Evolutionary conservation across 441 rosid species (phyloP), one percentile per base, ranked within the genome.

Genomic region (Biscutella laevigata): DNA sequence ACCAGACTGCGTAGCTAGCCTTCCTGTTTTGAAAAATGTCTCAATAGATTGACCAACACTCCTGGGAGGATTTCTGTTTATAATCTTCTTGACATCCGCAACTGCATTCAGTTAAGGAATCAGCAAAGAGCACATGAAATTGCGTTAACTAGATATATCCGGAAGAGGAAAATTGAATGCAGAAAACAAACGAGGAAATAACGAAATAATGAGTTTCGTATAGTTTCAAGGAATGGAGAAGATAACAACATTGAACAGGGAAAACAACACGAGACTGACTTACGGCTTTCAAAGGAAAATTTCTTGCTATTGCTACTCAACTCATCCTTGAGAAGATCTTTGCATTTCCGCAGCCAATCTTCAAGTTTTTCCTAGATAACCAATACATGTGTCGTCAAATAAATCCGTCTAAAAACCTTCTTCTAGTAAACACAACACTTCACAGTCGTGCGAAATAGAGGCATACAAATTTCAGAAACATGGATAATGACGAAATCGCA

Each of bases 321-420:
- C 70, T 73, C 94, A 7, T 88, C 96, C 70, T 70, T 73, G 64
- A 92, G 49, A 56, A 70, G 66, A 47, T 72, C 79, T 78, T 77
- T 88, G 19, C 66, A 75, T 67, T 73, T 84, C 43, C 71, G 78
- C 49, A 92, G 73, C 99, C 96, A 88, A 10, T 92, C 95, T 68
- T 86, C 95, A 28, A 92, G 72, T 74, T 86, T 92, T 61, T 92
- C 97, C 99, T 88, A 69, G 14, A 74, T 43, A 54, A 49, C 54
- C 48, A 59, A 40, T 39, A 61, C 39, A 52, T 20, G 38, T 30
- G 29, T 28, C 38, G 25, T 57, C 36, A 57, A 26, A 3, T 6
- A 46, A 24, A 36, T 44, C 47, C n/a, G 27, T 35, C 22, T 22
- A 35, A 39, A 63, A 33, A 15, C 6, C 10, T 29, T 50, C 33